Evolutionary conservation across 176 grass and related monocot species (phyloP), one percentile per base, ranked within the genome.

Genomic region (Rhynchospora tenuis): DNA sequence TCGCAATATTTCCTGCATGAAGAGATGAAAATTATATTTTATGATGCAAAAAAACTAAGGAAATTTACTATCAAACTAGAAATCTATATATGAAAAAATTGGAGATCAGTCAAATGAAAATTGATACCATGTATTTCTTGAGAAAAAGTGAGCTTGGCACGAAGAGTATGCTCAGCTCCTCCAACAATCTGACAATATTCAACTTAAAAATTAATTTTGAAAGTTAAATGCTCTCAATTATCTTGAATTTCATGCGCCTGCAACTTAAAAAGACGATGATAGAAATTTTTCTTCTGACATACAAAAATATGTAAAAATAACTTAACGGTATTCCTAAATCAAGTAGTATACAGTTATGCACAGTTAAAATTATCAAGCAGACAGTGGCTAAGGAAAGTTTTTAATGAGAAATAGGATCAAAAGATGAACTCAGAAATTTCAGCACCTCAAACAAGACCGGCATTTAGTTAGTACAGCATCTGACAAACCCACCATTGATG

Each of bases 111-210:
- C 65, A 45, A 76, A 85, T 57, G 17, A 7, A 75, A 80, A 85
- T 14, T 78, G 38, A 67, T 93, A 99, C 96, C 96, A 69, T 99
- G 93, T 81, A 86, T 84, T 83, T 99, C 96, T 80, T 93, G 92
- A 59, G 96, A 93, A 93, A 99, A 99, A 73, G 91, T 99, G 74
- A 99, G 96, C 89, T 95, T 99, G 46, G 96, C 91, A 47, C 93
- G 93, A 83, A 99, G 89, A 44, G 91, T 95, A 83, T 99, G 96
- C 87, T 99, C 96, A 61, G 93, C 89, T 63, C 96, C 96, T 87
- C 96, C 96, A 84, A 95, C 91, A 89, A 99, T 99, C 93, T 99
- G 90, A 63, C 38, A 81, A 64, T 33, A 81, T 47, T 61, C 56
- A 81, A 64, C 10, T 79, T 58, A 31, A 38, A 38, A n/a, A 23